Percentiles rank a stretch among this genome's conserved stretches.
Conservation (phyloP, 495 filamentous ascomycete species). For the Aspergillus ellipticus region DNA sequence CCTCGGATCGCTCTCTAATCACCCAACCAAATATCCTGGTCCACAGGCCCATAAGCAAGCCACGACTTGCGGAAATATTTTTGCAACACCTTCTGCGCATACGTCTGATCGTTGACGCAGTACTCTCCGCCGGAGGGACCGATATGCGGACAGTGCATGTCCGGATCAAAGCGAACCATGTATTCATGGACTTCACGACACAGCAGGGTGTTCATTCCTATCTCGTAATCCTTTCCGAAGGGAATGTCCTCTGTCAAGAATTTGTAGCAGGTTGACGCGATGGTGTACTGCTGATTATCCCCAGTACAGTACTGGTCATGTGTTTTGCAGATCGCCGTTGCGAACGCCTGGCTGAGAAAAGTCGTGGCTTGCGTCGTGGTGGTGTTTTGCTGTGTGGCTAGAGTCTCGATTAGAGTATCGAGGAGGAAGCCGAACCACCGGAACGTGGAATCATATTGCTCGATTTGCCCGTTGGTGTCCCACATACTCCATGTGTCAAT, state of each 20-base stretch:
- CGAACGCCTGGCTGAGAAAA: conserved; percentile 23
- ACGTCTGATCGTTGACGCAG: conserved; percentile 38
- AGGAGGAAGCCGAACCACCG: conserved; percentile 35
- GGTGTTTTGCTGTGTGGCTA: conserved; percentile 22
- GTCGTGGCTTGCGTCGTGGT: conserved; percentile 19
- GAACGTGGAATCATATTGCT: conserved; percentile 30
- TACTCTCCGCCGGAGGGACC: conserved; percentile 39
- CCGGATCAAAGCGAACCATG: conserved; percentile 41
- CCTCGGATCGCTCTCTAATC: background rate
- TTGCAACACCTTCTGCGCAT: conserved; percentile 31
- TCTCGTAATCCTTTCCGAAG: conserved; percentile 41
- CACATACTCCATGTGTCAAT: conserved; percentile 47
- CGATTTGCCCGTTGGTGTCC: conserved; percentile 27
- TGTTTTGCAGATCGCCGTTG: conserved; percentile 34
- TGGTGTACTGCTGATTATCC: conserved; percentile 35
- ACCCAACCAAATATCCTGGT: background rate
- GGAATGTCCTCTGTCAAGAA: conserved; percentile 32
- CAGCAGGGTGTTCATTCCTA: conserved; percentile 44
- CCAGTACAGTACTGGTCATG: conserved; percentile 37
- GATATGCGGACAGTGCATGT: conserved; percentile 45
- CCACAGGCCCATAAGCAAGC: background rate
- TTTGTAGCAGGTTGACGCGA: conserved; percentile 23
- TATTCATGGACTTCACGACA: conserved; percentile 46
- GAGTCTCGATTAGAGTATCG: conserved; percentile 26
- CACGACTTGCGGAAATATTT: conserved; percentile 33